Base-by-base conservation (phyloP, 2,329 filamentous ascomycete genomes). In the Penicillium sp. region DNA sequence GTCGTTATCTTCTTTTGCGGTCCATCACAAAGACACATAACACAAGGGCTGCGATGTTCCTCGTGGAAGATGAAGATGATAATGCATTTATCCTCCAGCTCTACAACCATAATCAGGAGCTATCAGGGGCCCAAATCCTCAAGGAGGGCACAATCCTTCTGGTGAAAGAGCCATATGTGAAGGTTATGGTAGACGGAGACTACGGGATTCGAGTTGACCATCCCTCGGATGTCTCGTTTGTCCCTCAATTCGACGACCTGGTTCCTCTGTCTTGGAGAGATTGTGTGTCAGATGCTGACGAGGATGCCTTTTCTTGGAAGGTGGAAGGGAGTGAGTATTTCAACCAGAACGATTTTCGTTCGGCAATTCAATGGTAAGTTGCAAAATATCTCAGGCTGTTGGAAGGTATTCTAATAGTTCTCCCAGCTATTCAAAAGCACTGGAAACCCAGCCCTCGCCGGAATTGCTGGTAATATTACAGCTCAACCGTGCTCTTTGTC, bases 101-200 rank as follows among this genome's bases (percentile, higher is more conserved):
- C 0, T 74, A 78, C 53, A 70, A 80, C 43, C 76, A 79, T 40
- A 74, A 73, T 6, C 54, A 64, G 1, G 53, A 70, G 1, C 64
- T 75, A 0, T 59, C 72, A 3, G 63, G 63, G 0, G 57, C 71
- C 4, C 64, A 77, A 5, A 60, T 75, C 0, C 47, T 83, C 3
- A 54, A 60, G 0, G 49, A 67, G 5, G 67, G 69, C 1, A 67
- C 65, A 11, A 60, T 77, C 0, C 70, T 76, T 10, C 60, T 83
- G 27, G 48, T 85, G 27, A 85, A 83, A 56, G 81, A 84, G 53
- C 81, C 81, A 0, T 84, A 77, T 59, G 75, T 83, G 58, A 81
- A 78, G 56, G 29, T 62, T 0, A 69, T 70, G 22, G 64, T 62
- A 0, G 64, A 76, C 27, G 75, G 75, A 2, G 45, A 66, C 0